A percentile compares a stretch with the other conserved stretches of the same genome.
Conservation (phyloP, 2,329 filamentous ascomycete species). For the Paecilomyces sp. region DNA sequence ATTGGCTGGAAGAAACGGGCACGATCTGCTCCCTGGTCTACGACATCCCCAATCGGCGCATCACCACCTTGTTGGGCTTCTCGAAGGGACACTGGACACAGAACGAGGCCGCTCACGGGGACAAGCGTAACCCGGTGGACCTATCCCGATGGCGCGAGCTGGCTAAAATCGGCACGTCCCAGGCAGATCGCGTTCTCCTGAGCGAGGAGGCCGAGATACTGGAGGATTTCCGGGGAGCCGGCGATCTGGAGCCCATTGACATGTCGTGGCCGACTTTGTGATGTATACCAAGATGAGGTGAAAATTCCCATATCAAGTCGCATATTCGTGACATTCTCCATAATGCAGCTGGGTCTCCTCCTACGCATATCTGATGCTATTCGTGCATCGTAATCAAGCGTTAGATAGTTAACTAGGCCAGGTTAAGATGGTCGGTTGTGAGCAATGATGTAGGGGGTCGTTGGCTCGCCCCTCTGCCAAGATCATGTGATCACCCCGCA, state of each 20-base stretch:
- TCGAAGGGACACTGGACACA: constrained; percentile 52
- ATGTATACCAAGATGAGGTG: too few species aligned
- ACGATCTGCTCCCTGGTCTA: constrained; percentile 46
- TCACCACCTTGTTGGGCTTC: constrained; percentile 49
- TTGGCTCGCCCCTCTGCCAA: too few species aligned
- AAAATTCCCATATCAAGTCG: too few species aligned
- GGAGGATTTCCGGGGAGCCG: constrained; percentile 45
- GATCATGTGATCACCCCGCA: too few species aligned
- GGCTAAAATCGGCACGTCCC: constrained; percentile 42
- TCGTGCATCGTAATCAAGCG: too few species aligned
- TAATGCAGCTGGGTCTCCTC: too few species aligned
- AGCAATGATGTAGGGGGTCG: too few species aligned
- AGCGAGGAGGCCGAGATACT: constrained; percentile 48
- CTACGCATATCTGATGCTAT: too few species aligned
- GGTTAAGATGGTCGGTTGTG: too few species aligned
- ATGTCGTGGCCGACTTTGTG: not conserved
- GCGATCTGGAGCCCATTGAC: constrained; percentile 41
- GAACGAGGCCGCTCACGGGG: constrained; percentile 44
- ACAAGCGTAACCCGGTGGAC: constrained; percentile 48
- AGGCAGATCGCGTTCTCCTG: constrained; percentile 45
- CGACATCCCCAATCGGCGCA: constrained; percentile 43
- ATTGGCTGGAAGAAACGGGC: constrained; percentile 56
- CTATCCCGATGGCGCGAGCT: constrained; percentile 47
- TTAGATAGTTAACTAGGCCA: too few species aligned
- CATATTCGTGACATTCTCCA: too few species aligned